Evolutionary conservation across 148 eudicot genomes (phyloP).

Genomic region (Silene latifolia): DNA sequence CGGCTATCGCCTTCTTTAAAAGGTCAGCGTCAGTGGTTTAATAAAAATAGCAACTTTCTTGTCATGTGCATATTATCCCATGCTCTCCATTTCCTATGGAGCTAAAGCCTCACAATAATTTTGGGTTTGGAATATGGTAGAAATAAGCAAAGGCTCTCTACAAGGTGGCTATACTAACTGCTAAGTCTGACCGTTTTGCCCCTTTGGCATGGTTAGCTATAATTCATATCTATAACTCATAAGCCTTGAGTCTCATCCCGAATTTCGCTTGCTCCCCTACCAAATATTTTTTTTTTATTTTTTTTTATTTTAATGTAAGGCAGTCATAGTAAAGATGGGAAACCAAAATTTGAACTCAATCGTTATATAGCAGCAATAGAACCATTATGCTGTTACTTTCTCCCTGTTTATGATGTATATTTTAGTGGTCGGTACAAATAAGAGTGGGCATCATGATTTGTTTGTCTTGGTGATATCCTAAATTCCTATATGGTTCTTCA

Average conservation of each 20-base stretch:
- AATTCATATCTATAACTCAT: neutral
- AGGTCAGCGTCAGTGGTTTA: conserved; percentile 39
- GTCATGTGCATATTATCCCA: neutral
- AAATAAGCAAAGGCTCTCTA: neutral
- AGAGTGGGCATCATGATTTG: neutral
- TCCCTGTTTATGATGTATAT: neutral
- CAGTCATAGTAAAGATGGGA: neutral
- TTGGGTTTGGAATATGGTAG: neutral
- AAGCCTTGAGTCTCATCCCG: neutral
- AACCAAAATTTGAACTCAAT: neutral
- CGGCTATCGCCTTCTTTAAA: conserved; percentile 66
- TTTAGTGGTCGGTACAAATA: neutral
- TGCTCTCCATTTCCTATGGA: neutral
- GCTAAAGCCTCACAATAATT: neutral
- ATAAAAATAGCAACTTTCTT: neutral
- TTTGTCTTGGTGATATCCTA: neutral
- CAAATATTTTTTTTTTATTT: neutral
- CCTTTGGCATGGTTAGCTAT: neutral
- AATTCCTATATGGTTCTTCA: neutral
- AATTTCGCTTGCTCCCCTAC: neutral
- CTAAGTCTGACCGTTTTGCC: neutral
- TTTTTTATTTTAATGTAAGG: too few relatives aligned
- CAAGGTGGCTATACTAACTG: neutral
- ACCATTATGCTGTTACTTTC: neutral
- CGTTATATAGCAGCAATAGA: neutral